Base-by-base conservation (phyloP, 2,329 filamentous ascomycete genomes). In the Microdochium bolleyi region DNA sequence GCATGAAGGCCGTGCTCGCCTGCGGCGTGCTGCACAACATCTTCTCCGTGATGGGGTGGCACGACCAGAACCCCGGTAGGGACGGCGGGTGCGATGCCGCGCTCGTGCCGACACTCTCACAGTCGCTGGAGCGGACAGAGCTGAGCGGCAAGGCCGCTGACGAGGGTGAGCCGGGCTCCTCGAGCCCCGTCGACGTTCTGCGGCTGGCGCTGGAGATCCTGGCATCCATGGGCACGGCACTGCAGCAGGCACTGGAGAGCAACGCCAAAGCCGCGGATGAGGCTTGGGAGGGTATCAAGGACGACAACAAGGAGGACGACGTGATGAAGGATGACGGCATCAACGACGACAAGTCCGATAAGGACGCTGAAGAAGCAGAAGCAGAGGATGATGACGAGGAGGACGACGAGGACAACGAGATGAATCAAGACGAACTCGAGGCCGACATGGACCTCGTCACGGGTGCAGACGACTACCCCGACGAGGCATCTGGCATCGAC, bases 381-480 rank as follows among this genome's bases (percentile, higher is more conserved):
- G 70, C 64, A 2, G 72, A 73, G 1, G 73, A 76, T 2, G 62
- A 60, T 2, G 66, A 65, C 2, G 68, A 68, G 7, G 64, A 60
- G 7, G 63, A 62, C n/a, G 60, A 64, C n/a, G 68, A 67, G 13
- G 67, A 70, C 25, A 73, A 78, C n/a, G 78, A 80, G 53, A 80
- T 82, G 74, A 73, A 76, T 51, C 69, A 78, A 24, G 79, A 79
- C 50, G 78, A 78, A 50, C 77, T 85, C 55, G 74, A 80, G 54
- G 80, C 78, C 25, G 84, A 87, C 60, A 84, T 88, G 79, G 82
- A 82, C 3, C 74, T 80, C 67, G 82, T 88, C 2, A 79, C 79
- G 0, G 80, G 78, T 2, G 70, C 61, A 24, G 71, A 73, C 41
- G 69, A 70, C 21, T 70, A 72, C 8, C 70, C 68, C 21, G 71